phyloP scores from a whole-genome alignment of 345 rosid genomes.

The Linum tenue region DNA sequence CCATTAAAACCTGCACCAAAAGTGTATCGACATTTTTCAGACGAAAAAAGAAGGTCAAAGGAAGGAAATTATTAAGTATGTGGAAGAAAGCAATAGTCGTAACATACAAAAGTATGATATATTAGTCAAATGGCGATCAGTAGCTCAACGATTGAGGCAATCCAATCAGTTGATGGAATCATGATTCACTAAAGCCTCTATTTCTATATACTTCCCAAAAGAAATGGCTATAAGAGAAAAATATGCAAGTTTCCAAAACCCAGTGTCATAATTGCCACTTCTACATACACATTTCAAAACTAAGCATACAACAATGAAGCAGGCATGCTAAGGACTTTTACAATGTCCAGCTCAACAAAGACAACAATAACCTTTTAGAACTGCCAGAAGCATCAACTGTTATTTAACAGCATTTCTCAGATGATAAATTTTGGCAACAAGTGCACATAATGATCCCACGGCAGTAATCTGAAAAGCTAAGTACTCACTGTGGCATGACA shows the following conservation, averaged over 20 bases:
- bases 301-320: neutral
- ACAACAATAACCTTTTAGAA: neutral
- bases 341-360: neutral
- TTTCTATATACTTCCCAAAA: no score
- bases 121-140: no score
- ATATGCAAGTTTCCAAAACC: no score
- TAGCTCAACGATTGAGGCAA: no score
- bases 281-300: no score
- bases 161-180: no score
- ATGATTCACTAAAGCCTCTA: no score
- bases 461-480: conserved; percentile 12
- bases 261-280: no score
- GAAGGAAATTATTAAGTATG: neutral
- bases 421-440: neutral
- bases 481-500: conserved; percentile 89
- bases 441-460: neutral
- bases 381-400: neutral
- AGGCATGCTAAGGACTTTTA: neutral
- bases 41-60: neutral
- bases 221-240: no score
- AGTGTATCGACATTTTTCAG: conserved; percentile 11
- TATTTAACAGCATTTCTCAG: neutral
- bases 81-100: conserved; percentile 10
- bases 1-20: conserved; percentile 66
- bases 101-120: no score